Evolutionary conservation across 176 grass and related monocot species (phyloP).

Genomic region (Aegilops bicornis): DNA sequence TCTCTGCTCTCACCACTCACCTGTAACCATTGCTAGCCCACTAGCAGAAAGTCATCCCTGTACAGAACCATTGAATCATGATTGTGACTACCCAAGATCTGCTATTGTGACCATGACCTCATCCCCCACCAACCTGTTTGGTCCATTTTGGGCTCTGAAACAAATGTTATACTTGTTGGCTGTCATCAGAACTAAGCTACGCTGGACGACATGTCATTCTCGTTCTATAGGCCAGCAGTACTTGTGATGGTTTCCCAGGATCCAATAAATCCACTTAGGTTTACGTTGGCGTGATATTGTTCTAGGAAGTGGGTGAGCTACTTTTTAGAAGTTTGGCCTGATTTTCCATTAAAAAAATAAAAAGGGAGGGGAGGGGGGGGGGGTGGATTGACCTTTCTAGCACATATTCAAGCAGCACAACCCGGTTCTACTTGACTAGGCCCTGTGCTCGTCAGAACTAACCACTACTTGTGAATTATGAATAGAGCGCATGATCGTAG

Average conservation of each 20-base stretch:
- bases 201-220: no score
- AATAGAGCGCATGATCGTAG: constrained; percentile 1
- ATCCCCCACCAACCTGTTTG: neutral
- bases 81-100: neutral
- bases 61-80: neutral
- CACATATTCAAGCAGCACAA: no score
- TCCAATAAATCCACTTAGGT: neutral
- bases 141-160: neutral
- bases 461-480: neutral
- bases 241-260: no score
- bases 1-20: neutral
- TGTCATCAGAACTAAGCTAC: neutral
- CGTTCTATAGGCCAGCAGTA: no score
- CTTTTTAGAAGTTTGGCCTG: neutral
- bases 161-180: neutral
- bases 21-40: neutral
- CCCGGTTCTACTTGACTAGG: no score
- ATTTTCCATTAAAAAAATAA: neutral
- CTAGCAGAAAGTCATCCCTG: neutral
- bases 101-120: neutral
- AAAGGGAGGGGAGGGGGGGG: no score
- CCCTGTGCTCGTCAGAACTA: neutral
- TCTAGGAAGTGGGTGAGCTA: neutral
- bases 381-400: no score
- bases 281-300: neutral